Conservation (phyloP, 768 basidiomycete genomes). For the Guyanaporus albipodus region DNA sequence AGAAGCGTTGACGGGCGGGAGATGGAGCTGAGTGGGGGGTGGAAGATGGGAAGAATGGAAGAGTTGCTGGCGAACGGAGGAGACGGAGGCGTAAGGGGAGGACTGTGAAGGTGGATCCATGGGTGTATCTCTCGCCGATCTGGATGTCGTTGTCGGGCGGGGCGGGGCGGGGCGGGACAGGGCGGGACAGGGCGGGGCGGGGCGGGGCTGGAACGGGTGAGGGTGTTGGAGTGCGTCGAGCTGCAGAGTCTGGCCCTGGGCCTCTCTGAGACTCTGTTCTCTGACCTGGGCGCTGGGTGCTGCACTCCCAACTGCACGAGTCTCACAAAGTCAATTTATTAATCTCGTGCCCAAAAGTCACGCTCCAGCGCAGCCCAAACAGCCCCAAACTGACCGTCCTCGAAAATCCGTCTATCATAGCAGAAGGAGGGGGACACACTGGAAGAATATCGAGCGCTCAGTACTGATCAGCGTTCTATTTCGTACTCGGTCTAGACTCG, state of each 20-base stretch:
- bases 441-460: constrained; percentile 10
- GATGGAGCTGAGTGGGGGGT: constrained; percentile 40
- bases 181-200: constrained; percentile 1
- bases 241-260: too few relatives aligned
- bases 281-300: too few relatives aligned
- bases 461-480: constrained; percentile 26
- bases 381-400: constrained; percentile 23
- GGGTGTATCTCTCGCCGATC: constrained; percentile 2
- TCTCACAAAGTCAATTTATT: constrained; percentile 20
- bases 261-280: too few relatives aligned
- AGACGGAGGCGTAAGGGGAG: constrained; percentile 24
- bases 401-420: too few relatives aligned
- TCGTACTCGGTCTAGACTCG: constrained; percentile 24
- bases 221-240: too few relatives aligned
- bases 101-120: constrained; percentile 32
- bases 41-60: constrained; percentile 44
- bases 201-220: constrained; percentile 5
- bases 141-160: background rate
- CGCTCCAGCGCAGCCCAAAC: constrained; percentile 24
- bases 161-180: constrained; percentile 10
- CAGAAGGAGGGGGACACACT: background rate
- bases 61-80: constrained; percentile 31
- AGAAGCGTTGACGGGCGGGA: constrained; percentile 33
- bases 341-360: constrained; percentile 13
- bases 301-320: too few relatives aligned